Percentiles rank a stretch among this genome's conserved stretches.
These are phyloP conservation scores for Lanmaoa rubissima DNA, from an alignment of 768 basidiomycete genomes.

Conservation along the genomic window DNA sequence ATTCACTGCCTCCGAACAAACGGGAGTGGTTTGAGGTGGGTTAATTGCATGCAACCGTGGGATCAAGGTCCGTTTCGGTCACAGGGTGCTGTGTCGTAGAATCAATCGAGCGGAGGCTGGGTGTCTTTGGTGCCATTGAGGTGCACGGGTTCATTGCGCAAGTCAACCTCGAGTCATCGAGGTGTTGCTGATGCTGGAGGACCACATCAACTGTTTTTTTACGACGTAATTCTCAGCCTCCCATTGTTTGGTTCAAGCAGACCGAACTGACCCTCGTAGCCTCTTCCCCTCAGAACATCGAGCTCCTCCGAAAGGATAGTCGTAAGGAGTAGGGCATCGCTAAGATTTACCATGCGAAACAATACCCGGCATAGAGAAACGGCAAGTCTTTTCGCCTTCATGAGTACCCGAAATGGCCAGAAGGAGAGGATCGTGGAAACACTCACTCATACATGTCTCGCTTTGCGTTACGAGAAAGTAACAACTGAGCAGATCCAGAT, in stretches of 20 bases:
- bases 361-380: constrained; percentile 74
- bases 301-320: constrained; percentile 88
- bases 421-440: not conserved
- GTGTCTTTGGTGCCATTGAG: not conserved
- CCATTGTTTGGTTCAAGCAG: not conserved
- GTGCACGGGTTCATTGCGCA: constrained; percentile 34
- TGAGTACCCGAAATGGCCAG: not conserved
- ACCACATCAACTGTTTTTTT: constrained; percentile 63
- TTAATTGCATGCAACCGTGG: not conserved
- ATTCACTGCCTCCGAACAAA: not conserved
- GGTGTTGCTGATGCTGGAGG: not conserved
- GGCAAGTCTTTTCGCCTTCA: constrained; percentile 52
- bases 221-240: constrained; percentile 10
- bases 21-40: not conserved
- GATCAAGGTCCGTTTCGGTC: not conserved
- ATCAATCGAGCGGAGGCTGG: no score
- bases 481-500: constrained; percentile 65
- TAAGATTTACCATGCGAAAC: constrained; percentile 69
- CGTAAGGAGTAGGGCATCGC: constrained; percentile 84
- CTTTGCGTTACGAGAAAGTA: constrained; percentile 64
- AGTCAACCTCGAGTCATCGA: constrained; percentile 46
- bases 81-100: not conserved
- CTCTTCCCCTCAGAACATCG: constrained; percentile 69
- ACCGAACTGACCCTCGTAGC: constrained; percentile 64
- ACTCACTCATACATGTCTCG: constrained; percentile 84